Evolutionary conservation across 805 yeast species (phyloP), one percentile per base, ranked within the genome.

Genomic region (Saccharomycopsis javanensis): DNA sequence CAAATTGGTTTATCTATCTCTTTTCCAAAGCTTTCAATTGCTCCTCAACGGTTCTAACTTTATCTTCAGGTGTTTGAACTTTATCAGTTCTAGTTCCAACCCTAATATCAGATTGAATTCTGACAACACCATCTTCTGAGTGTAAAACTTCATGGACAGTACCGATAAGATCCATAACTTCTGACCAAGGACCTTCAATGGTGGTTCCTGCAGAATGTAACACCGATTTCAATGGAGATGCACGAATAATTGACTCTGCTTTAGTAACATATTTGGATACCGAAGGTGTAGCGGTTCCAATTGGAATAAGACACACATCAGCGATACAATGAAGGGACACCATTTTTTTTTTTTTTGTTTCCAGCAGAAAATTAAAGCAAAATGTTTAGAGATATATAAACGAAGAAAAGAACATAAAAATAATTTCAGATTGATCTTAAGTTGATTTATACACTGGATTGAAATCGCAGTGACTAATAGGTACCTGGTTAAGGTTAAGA

Each of bases 131-230:
- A 62, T 79, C 74, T 20, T 56, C 54, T 3, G 75, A 75, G 65
- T 89, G 97, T 55, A 87, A 78, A 50, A 74, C 73, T 65, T 84
- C 83, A 66, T 89, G 97, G 64, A 88, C 72, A 63, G 80, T 78
- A 6, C 96, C 96, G 64, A 89, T 85, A 55, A 88, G 71, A 34
- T 76, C 80, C 81, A 83, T 85, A 1, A 90, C 96, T 56, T 86
- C 90, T 65, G 82, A 81, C 96, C 96, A 90, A n/a, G 89, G 90
- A 1, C 97, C 97, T 64, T 86, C 61, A 63, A 86, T 82, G 1
- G 96, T 88, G 5, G 96, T 89, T 2, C 97, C 97, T 2, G 97
- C 97, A 63, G 95, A 85, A 70, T 89, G 97, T 59, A 89, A 72
- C 1, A 87, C 81, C 61, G 85, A 81, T 53, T 82, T 75, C 56